These are phyloP conservation scores for Tuber borchii DNA, from an alignment of 495 filamentous ascomycete species.

Conservation along the genomic window DNA sequence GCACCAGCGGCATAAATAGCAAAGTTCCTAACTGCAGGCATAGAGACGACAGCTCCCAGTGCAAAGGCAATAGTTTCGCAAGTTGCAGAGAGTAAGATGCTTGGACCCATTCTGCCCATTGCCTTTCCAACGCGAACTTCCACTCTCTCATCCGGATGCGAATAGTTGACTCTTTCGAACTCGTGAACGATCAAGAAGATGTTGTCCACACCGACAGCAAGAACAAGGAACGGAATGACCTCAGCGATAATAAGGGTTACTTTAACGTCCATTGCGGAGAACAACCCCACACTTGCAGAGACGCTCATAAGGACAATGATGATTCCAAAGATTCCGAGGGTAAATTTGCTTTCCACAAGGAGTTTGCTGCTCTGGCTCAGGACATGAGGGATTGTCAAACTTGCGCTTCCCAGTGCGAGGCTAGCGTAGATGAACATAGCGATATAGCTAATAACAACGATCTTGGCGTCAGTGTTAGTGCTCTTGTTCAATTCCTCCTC, in stretches of 20 bases:
- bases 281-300: conserved; percentile 84
- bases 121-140: conserved; percentile 76
- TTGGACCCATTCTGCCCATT: conserved; percentile 88
- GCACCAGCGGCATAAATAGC: conserved; percentile 93
- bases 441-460: conserved; percentile 92
- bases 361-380: conserved; percentile 72
- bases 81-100: conserved; percentile 87
- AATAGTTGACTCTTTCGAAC: conserved; percentile 89
- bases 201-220: conserved; percentile 96
- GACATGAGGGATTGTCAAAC: conserved; percentile 65
- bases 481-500: conserved; percentile 93
- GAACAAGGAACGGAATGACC: conserved; percentile 93
- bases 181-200: conserved; percentile 98
- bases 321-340: conserved; percentile 84
- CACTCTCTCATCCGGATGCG: conserved; percentile 76
- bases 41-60: conserved; percentile 85
- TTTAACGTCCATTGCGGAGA: conserved; percentile 81
- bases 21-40: conserved; percentile 96
- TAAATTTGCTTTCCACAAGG: conserved; percentile 91
- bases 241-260: conserved; percentile 96
- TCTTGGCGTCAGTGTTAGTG: conserved; percentile 95
- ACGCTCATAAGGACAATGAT: conserved; percentile 96
- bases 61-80: conserved; percentile 92
- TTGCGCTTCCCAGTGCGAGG: conserved; percentile 79
- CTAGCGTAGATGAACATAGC: conserved; percentile 98